Evolutionary conservation across 805 yeast genomes (phyloP).

Genomic region (Debaryomyces tyrocola): DNA sequence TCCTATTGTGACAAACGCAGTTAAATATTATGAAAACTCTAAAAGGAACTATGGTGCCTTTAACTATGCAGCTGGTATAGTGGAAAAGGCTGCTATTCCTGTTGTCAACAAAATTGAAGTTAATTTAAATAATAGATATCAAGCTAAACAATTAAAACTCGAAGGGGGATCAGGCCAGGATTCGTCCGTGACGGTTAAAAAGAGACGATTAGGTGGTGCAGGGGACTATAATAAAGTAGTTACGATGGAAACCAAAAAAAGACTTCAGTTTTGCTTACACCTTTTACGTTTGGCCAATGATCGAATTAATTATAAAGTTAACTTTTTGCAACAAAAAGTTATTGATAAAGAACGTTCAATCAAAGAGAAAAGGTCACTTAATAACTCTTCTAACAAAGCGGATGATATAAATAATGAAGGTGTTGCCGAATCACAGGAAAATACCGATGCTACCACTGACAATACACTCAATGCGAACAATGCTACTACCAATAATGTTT

Average conservation of each 20-base stretch:
- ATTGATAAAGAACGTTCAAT: constrained; percentile 43
- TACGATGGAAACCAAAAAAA: constrained; percentile 70
- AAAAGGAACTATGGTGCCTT: constrained; percentile 49
- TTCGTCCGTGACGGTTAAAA: constrained; percentile 12
- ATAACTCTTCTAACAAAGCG: neutral
- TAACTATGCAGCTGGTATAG: constrained; percentile 61
- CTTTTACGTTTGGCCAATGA: constrained; percentile 78
- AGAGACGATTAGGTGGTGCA: constrained; percentile 18
- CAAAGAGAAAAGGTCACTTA: constrained; percentile 19
- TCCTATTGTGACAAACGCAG: constrained; percentile 49
- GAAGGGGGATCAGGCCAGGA: constrained; percentile 12
- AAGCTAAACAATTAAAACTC: constrained; percentile 22
- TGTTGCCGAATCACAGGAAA: constrained; percentile 14
- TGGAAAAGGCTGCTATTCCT: constrained; percentile 56
- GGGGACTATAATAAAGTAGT: constrained; percentile 32
- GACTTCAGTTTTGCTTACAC: constrained; percentile 77
- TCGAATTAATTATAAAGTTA: constrained; percentile 67
- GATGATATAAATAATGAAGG: constrained; percentile 6
- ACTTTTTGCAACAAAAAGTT: constrained; percentile 54
- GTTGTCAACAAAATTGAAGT: constrained; percentile 50
- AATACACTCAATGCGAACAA: constrained; percentile 3
- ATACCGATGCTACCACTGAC: constrained; percentile 8
- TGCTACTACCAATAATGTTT: constrained; percentile 1
- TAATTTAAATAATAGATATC: constrained; percentile 43
- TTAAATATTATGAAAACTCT: constrained; percentile 46